Percentiles rank a stretch among this genome's conserved stretches.
Conservation (phyloP, 805 yeast species). For the Barnettozyma sucrosica region DNA sequence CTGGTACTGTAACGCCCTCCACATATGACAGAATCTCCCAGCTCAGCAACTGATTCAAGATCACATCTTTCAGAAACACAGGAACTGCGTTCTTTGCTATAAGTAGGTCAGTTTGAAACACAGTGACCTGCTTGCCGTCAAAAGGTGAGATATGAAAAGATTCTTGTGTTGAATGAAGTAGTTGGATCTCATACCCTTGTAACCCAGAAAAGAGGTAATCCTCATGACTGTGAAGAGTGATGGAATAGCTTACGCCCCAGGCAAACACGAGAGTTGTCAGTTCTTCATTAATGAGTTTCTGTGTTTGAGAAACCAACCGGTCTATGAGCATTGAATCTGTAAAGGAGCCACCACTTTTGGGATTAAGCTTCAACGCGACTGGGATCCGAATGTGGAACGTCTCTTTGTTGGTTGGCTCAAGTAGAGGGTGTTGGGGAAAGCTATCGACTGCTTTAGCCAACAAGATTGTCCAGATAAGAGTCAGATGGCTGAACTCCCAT, state of each 20-base stretch:
- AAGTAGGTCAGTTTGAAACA: slow-evolving; percentile 6
- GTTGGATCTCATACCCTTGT: slow-evolving; percentile 2
- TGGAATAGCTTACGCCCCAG: background rate
- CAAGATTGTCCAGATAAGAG: background rate
- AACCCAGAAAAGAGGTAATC: background rate
- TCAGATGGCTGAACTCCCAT: background rate
- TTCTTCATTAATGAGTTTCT: background rate
- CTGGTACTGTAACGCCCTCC: background rate
- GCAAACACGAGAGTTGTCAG: background rate
- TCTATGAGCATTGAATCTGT: slow-evolving; percentile 1
- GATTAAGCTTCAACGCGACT: background rate
- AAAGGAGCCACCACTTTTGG: background rate
- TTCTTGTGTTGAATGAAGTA: slow-evolving; percentile 2
- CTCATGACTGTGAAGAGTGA: background rate
- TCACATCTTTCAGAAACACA: slow-evolving; percentile 3
- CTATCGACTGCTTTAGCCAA: background rate
- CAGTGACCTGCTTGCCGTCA: background rate
- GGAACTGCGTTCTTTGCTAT: slow-evolving; percentile 3
- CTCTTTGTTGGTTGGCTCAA: background rate
- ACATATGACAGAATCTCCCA: slow-evolving; percentile 6
- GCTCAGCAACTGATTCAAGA: background rate
- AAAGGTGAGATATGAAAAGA: slow-evolving; percentile 7
- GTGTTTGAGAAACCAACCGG: background rate
- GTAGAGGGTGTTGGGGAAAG: background rate
- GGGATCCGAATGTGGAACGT: background rate